Percentiles rank a stretch among this genome's conserved stretches.
Conservation (phyloP, 2,329 filamentous ascomycete species). For the Neopestalotiopsis sp. region DNA sequence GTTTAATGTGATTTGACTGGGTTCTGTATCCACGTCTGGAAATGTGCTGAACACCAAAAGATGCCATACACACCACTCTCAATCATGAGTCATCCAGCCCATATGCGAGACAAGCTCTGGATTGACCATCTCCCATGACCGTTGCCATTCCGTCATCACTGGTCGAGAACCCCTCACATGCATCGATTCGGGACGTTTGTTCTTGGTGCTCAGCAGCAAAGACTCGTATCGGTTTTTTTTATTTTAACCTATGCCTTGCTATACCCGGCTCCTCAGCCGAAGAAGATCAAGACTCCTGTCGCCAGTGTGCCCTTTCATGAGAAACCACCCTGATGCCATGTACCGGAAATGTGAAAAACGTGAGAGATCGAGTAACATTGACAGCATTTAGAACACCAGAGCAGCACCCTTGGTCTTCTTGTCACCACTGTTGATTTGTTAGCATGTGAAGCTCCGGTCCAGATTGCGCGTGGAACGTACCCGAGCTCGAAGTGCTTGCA, state of each 20-base stretch:
- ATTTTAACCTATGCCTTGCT: slow-evolving; percentile 28
- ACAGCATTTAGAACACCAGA: slow-evolving; percentile 90
- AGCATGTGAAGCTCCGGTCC: slow-evolving; percentile 37
- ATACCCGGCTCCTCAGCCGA: slow-evolving; percentile 40
- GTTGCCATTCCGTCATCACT: background rate
- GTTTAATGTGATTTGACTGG: background rate
- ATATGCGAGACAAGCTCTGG: background rate
- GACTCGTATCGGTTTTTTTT: slow-evolving; percentile 27
- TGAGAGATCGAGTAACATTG: slow-evolving; percentile 42
- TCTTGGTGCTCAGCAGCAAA: slow-evolving; percentile 24
- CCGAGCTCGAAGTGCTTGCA: slow-evolving; percentile 99
- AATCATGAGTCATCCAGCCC: background rate
- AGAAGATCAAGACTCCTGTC: slow-evolving; percentile 50
- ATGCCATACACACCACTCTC: background rate
- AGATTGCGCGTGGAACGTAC: slow-evolving; percentile 60
- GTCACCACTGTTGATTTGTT: slow-evolving; percentile 79
- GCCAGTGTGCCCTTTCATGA: slow-evolving; percentile 41
- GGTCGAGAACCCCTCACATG: slow-evolving; percentile 19
- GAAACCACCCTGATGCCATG: slow-evolving; percentile 52
- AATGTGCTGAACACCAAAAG: background rate
- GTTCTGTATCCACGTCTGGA: background rate
- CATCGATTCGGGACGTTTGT: slow-evolving; percentile 8
- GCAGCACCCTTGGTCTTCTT: slow-evolving; percentile 99
- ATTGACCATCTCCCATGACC: background rate
- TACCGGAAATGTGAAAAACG: slow-evolving; percentile 46